Evolutionary conservation across 495 filamentous ascomycete species (phyloP).

Genomic region (Penicillium subrubescens): DNA sequence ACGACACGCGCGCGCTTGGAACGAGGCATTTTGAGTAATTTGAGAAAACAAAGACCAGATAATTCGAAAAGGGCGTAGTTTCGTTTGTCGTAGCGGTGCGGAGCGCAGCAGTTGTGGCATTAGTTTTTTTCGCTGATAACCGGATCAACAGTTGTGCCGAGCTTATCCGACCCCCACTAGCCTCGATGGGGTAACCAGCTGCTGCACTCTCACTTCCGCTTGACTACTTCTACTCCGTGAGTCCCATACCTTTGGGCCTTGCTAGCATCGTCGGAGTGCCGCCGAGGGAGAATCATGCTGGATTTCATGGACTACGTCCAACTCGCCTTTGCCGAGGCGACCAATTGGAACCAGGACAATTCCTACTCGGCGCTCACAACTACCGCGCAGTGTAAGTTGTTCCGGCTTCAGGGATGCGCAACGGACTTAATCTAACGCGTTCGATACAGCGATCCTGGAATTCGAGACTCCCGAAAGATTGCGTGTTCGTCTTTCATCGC

Average conservation of each 20-base stretch:
- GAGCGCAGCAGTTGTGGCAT: constrained; percentile 17
- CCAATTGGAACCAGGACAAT: constrained; percentile 90
- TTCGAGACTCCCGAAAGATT: constrained; percentile 84
- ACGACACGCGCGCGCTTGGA: constrained; percentile 90
- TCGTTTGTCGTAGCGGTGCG: constrained; percentile 5
- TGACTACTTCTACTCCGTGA: not conserved
- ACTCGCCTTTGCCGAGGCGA: constrained; percentile 83
- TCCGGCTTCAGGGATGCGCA: constrained; percentile 13
- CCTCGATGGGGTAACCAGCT: constrained; percentile 42
- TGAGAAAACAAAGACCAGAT: constrained; percentile 6
- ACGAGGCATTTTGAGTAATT: constrained; percentile 75
- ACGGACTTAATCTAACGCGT: not conserved
- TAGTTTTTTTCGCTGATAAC: constrained; percentile 45
- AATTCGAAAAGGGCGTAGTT: not conserved
- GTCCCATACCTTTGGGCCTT: not conserved
- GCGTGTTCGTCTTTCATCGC: constrained; percentile 74
- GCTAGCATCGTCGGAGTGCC: not conserved
- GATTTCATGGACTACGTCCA: constrained; percentile 99
- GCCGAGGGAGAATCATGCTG: constrained; percentile 62
- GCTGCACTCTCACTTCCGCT: not conserved
- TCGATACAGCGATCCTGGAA: constrained; percentile 70
- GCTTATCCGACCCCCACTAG: constrained; percentile 43
- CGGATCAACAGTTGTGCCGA: constrained; percentile 43
- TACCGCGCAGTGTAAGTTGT: constrained; percentile 71
- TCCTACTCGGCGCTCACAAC: constrained; percentile 86